These are phyloP conservation scores for Penicillium robsamsonii DNA, from an alignment of 495 filamentous ascomycete genomes.

Conservation along the genomic window DNA sequence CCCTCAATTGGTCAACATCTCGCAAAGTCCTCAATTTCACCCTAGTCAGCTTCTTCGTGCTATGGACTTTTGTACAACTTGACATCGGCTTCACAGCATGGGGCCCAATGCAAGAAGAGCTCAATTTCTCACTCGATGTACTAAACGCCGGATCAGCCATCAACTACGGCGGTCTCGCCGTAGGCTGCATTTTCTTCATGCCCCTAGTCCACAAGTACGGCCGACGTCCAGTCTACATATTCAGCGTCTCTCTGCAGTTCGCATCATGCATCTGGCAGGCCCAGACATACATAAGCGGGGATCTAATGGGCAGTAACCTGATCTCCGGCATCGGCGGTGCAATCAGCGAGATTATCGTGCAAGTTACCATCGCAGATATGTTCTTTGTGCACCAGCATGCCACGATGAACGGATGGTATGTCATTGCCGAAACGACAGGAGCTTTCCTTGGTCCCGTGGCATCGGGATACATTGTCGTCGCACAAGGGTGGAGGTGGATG, in stretches of 20 bases:
- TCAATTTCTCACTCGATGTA: constrained; percentile 33
- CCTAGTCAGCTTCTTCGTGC: constrained; percentile 39
- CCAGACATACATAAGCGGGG: constrained; percentile 28
- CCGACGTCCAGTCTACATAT: constrained; percentile 43
- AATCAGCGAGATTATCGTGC: constrained; percentile 43
- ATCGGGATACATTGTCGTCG: constrained; percentile 43
- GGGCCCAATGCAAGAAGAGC: constrained; percentile 38
- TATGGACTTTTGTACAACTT: constrained; percentile 39
- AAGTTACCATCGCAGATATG: constrained; percentile 48
- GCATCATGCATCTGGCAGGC: constrained; percentile 41
- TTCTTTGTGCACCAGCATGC: constrained; percentile 51
- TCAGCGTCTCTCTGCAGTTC: constrained; percentile 35
- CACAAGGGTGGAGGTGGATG: constrained; percentile 51
- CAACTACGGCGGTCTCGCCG: constrained; percentile 35
- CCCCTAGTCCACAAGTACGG: constrained; percentile 49
- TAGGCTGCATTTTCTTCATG: constrained; percentile 44
- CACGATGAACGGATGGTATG: constrained; percentile 39
- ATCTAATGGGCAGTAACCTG: constrained; percentile 34
- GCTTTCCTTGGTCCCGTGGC: constrained; percentile 42
- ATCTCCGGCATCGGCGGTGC: constrained; percentile 38
- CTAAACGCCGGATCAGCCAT: constrained; percentile 40
- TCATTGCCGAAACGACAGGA: constrained; percentile 33
- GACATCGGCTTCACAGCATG: constrained; percentile 42
- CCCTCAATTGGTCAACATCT: constrained; percentile 30
- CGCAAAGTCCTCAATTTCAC: constrained; percentile 40